Percentiles rank a stretch among this genome's conserved stretches.
Conservation (phyloP, 257 asterid genomes). For the Nicotiana tomentosiformis region DNA sequence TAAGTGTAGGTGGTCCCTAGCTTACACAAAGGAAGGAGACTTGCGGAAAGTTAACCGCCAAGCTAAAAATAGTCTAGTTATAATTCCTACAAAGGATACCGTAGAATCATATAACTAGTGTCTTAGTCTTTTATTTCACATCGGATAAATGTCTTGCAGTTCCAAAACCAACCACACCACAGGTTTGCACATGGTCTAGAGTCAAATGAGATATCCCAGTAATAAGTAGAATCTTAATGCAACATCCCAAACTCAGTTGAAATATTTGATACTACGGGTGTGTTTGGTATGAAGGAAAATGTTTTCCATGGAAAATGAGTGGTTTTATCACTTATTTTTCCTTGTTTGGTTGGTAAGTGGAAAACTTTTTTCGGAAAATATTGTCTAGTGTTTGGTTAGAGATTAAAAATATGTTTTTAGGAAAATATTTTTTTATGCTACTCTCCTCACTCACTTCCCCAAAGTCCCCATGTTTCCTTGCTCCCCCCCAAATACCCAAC, state of each 20-base stretch:
- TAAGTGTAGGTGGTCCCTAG: background rate
- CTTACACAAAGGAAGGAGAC: background rate
- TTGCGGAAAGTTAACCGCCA: background rate
- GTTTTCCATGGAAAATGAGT: too few relatives aligned
- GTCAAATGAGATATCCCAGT: background rate
- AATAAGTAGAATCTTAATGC: background rate
- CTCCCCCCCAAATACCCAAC: too few relatives aligned
- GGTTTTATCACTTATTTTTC: too few relatives aligned
- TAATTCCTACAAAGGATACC: background rate
- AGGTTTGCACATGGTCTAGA: background rate
- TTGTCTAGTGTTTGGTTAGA: too few relatives aligned
- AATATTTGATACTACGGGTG: background rate
- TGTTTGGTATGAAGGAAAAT: too few relatives aligned
- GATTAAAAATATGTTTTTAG: too few relatives aligned
- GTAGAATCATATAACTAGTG: background rate
- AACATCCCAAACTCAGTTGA: background rate
- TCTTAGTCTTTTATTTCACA: background rate
- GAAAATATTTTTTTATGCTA: too few relatives aligned
- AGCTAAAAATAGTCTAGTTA: background rate
- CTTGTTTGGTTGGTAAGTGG: too few relatives aligned
- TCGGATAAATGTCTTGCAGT: background rate
- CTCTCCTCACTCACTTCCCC: too few relatives aligned
- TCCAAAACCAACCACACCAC: background rate
- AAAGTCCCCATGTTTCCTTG: too few relatives aligned
- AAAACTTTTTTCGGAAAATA: too few relatives aligned